phyloP scores from a whole-genome alignment of 176 grass and related monocot species.

The Lolium rigidum region DNA sequence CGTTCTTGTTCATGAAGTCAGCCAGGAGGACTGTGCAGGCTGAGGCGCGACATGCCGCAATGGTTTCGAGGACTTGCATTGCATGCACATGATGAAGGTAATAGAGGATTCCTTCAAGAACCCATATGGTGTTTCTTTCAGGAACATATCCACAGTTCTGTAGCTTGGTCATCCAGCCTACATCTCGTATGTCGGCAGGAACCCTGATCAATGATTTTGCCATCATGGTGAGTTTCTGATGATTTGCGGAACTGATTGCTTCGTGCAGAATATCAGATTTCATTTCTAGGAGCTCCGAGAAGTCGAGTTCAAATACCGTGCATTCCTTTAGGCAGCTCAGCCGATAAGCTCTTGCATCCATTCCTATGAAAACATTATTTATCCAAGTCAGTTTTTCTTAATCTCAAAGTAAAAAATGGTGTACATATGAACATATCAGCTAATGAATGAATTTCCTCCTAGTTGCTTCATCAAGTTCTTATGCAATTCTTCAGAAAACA shows the following conservation, averaged over 20 bases:
- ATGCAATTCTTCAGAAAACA: not conserved
- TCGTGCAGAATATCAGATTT: conserved; percentile 80
- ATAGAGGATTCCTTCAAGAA: conserved; percentile 95
- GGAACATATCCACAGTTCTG: conserved; percentile 70
- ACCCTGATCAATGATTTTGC: conserved; percentile 68
- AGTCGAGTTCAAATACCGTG: conserved; percentile 88
- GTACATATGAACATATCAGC: conserved; percentile 15
- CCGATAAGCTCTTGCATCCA: conserved; percentile 93
- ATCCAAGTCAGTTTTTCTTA: not conserved
- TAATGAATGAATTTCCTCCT: conserved; percentile 21
- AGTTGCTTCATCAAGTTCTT: not conserved
- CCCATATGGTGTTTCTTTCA: conserved; percentile 81
- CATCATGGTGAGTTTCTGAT: conserved; percentile 53
- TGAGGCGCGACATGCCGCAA: conserved; percentile 50
- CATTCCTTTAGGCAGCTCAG: conserved; percentile 77
- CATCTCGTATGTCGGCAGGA: conserved; percentile 67
- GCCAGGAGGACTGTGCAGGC: conserved; percentile 61
- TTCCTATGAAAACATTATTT: conserved; percentile 53
- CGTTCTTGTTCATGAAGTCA: conserved; percentile 95
- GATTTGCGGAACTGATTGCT: conserved; percentile 53
- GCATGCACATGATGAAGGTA: conserved; percentile 75
- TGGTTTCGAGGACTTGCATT: conserved; percentile 79
- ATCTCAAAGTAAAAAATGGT: not conserved
- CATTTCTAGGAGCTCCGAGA: conserved; percentile 72
- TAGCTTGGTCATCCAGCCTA: conserved; percentile 78